Conservation (phyloP, 768 basidiomycete genomes). For the Suillus occidentalis region DNA sequence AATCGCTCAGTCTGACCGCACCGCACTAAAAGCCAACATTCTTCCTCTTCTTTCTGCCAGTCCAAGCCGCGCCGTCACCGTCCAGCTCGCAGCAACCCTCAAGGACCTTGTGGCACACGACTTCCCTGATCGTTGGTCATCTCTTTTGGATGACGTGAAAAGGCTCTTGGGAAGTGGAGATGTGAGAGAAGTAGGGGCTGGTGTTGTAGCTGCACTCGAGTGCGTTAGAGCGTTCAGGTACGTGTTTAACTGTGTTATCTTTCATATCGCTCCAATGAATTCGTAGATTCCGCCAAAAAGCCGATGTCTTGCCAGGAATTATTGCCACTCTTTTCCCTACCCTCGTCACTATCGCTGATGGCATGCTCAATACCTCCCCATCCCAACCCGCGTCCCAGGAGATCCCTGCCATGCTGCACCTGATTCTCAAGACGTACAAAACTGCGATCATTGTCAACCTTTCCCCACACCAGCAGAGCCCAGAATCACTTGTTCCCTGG, state of each 20-base stretch:
- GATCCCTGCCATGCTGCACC: slow-evolving; percentile 79
- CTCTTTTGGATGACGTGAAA: slow-evolving; percentile 64
- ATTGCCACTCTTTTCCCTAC: slow-evolving; percentile 69
- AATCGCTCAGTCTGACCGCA: slow-evolving; percentile 68
- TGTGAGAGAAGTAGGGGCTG: slow-evolving; percentile 76
- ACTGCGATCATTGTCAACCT: slow-evolving; percentile 77
- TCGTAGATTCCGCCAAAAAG: slow-evolving; percentile 74
- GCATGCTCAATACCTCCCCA: slow-evolving; percentile 66
- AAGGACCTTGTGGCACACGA: slow-evolving; percentile 75
- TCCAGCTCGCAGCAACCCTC: slow-evolving; percentile 74
- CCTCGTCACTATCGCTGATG: slow-evolving; percentile 70
- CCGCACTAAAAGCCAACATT: slow-evolving; percentile 65
- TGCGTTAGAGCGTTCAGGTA: slow-evolving; percentile 59
- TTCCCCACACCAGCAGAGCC: slow-evolving; percentile 68
- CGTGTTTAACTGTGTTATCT: slow-evolving; percentile 6
- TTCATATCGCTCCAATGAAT: neutral
- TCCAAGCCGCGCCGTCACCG: slow-evolving; percentile 63
- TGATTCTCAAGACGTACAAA: slow-evolving; percentile 86
- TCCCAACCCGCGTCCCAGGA: slow-evolving; percentile 55
- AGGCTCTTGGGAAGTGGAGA: slow-evolving; percentile 60
- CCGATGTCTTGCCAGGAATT: slow-evolving; percentile 57
- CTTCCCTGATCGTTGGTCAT: slow-evolving; percentile 77
- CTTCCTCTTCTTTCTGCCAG: slow-evolving; percentile 70
- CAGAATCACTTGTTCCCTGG: slow-evolving; percentile 83
- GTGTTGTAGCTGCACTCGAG: slow-evolving; percentile 76